These are phyloP conservation scores for Aspergillus carbonarius DNA, from an alignment of 2,329 filamentous ascomycete species.

Conservation along the genomic window DNA sequence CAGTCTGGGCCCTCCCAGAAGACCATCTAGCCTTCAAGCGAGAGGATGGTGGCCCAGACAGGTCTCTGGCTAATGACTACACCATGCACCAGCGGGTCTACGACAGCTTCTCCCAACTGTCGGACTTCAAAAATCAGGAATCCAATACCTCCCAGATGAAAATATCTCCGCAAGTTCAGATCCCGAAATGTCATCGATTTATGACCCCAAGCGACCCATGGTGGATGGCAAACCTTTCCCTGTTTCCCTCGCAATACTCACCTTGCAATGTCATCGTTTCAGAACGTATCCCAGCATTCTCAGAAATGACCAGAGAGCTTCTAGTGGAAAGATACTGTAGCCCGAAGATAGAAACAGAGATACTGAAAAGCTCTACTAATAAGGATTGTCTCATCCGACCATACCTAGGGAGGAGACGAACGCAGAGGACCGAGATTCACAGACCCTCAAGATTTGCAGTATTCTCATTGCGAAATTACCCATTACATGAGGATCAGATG, in stretches of 20 bases:
- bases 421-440: neutral
- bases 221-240: slow-evolving; percentile 27
- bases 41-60: slow-evolving; percentile 32
- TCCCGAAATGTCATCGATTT: slow-evolving; percentile 28
- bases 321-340: slow-evolving; percentile 39
- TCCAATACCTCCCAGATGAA: neutral
- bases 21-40: slow-evolving; percentile 31
- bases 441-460: slow-evolving; percentile 21
- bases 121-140: neutral
- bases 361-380: slow-evolving; percentile 35
- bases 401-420: slow-evolving; percentile 47
- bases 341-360: slow-evolving; percentile 18
- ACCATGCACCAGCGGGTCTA: slow-evolving; percentile 30
- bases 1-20: slow-evolving; percentile 29
- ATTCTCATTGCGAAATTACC: slow-evolving; percentile 50
- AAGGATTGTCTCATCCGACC: slow-evolving; percentile 52
- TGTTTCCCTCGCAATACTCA: slow-evolving; percentile 29
- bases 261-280: slow-evolving; percentile 37
- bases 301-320: slow-evolving; percentile 21
- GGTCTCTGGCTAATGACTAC: slow-evolving; percentile 33
- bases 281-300: slow-evolving; percentile 38
- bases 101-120: slow-evolving; percentile 10
- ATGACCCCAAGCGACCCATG: slow-evolving; percentile 25
- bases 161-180: slow-evolving; percentile 10
- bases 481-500: slow-evolving; percentile 53